These are phyloP conservation scores for Eutrema japonicum DNA, from an alignment of 345 rosid species.

Conservation along the genomic window DNA sequence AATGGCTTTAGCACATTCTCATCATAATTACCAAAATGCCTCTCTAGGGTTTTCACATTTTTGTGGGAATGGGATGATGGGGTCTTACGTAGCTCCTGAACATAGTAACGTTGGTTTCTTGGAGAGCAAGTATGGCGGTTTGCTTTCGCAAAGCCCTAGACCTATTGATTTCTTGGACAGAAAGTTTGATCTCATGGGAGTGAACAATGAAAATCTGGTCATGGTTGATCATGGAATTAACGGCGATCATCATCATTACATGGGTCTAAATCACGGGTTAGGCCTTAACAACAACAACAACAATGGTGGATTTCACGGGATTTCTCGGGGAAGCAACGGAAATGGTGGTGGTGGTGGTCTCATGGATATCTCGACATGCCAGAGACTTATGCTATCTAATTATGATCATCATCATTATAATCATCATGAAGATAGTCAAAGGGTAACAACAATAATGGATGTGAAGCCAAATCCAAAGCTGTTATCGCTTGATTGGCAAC, in stretches of 20 bases:
- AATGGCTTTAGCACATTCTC: conserved; percentile 43
- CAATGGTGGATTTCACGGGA: conserved; percentile 34
- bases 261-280: conserved; percentile 33
- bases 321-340: conserved; percentile 29
- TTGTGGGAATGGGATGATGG: conserved; percentile 35
- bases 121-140: conserved; percentile 40
- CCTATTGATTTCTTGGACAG: conserved; percentile 45
- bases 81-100: conserved; percentile 31
- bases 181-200: conserved; percentile 43
- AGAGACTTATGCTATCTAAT: conserved; percentile 57
- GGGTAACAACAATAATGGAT: conserved; percentile 47
- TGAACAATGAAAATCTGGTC: conserved; percentile 31
- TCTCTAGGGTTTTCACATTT: conserved; percentile 28
- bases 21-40: conserved; percentile 37
- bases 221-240: conserved; percentile 37
- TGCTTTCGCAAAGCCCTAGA: conserved; percentile 35
- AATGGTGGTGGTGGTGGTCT: conserved; percentile 46
- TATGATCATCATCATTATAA: conserved; percentile 51
- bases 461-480: conserved; percentile 74
- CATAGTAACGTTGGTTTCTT: conserved; percentile 36
- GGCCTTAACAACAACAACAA: conserved; percentile 32
- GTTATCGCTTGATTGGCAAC: conserved; percentile 80
- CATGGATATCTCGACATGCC: conserved; percentile 56
- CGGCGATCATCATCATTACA: conserved; percentile 36
- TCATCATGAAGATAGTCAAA: conserved; percentile 48